Percentiles rank a stretch among this genome's conserved stretches.
Conservation (phyloP, 192 early-diverging fungal genomes). For the Nowakowskiella sp. region DNA sequence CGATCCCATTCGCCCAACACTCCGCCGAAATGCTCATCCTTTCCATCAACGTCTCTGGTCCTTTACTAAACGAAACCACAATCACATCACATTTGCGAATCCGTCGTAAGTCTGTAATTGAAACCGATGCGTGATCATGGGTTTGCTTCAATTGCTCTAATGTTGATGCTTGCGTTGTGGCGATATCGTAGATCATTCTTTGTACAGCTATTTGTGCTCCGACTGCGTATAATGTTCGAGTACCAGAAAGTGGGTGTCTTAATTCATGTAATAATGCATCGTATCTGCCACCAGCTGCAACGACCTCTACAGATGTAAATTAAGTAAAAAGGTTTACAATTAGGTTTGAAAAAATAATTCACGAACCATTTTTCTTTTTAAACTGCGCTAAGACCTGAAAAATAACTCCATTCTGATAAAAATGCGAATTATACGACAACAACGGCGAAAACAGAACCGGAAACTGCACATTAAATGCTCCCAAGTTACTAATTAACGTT, state of each 20-base stretch:
- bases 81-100: slow-evolving; percentile 63
- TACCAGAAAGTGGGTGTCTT: slow-evolving; percentile 37
- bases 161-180: slow-evolving; percentile 37
- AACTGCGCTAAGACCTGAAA: slow-evolving; percentile 53
- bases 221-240: slow-evolving; percentile 44
- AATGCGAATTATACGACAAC: slow-evolving; percentile 49
- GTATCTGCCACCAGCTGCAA: slow-evolving; percentile 66
- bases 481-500: slow-evolving; percentile 26
- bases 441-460: slow-evolving; percentile 46
- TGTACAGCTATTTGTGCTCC: slow-evolving; percentile 80
- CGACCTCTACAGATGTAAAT: slow-evolving; percentile 37
- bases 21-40: slow-evolving; percentile 69
- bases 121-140: slow-evolving; percentile 29
- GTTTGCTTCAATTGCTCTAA: slow-evolving; percentile 28
- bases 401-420: slow-evolving; percentile 48
- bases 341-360: background rate
- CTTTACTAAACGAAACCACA: slow-evolving; percentile 72
- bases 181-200: slow-evolving; percentile 41
- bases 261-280: slow-evolving; percentile 50
- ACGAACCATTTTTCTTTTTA: slow-evolving; percentile 24
- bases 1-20: slow-evolving; percentile 67
- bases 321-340: background rate
- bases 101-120: slow-evolving; percentile 29
- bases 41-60: slow-evolving; percentile 56
- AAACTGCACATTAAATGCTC: slow-evolving; percentile 32